These are phyloP conservation scores for Pilatotrama ljubarskyi DNA, from an alignment of 768 basidiomycete genomes.

Conservation along the genomic window DNA sequence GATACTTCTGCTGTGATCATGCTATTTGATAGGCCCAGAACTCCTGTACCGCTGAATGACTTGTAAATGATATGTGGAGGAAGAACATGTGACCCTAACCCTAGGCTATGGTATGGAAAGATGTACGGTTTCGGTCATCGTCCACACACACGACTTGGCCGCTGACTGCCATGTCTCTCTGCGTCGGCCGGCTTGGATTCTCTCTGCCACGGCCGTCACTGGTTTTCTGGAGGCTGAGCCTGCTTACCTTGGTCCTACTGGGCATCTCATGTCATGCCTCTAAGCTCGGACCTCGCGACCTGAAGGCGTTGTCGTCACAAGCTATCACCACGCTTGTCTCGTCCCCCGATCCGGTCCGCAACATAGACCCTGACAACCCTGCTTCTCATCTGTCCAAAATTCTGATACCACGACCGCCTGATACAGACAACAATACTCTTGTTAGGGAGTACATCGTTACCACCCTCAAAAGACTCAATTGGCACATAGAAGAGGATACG, in stretches of 20 bases:
- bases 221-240: background rate
- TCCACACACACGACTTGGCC: background rate
- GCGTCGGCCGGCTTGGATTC: background rate
- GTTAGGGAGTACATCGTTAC: slow-evolving; percentile 83
- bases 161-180: slow-evolving; percentile 9
- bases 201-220: background rate
- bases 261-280: slow-evolving; percentile 31
- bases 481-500: slow-evolving; percentile 85
- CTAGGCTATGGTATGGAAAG: slow-evolving; percentile 1
- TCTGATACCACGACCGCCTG: slow-evolving; percentile 81
- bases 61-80: too few species aligned
- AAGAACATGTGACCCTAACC: slow-evolving; percentile 3
- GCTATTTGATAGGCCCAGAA: too few species aligned
- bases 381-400: slow-evolving; percentile 78
- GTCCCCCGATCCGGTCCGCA: slow-evolving; percentile 63
- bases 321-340: slow-evolving; percentile 53
- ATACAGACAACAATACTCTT: slow-evolving; percentile 73
- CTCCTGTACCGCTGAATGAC: too few species aligned
- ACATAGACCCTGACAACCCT: slow-evolving; percentile 65
- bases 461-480: slow-evolving; percentile 68
- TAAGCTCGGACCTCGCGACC: slow-evolving; percentile 38
- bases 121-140: background rate
- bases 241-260: slow-evolving; percentile 1
- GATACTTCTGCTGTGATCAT: too few species aligned
- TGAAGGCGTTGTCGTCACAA: slow-evolving; percentile 47